These are phyloP conservation scores for Sclerotinia trifoliorum DNA, from an alignment of 2,329 filamentous ascomycete genomes.

Conservation along the genomic window DNA sequence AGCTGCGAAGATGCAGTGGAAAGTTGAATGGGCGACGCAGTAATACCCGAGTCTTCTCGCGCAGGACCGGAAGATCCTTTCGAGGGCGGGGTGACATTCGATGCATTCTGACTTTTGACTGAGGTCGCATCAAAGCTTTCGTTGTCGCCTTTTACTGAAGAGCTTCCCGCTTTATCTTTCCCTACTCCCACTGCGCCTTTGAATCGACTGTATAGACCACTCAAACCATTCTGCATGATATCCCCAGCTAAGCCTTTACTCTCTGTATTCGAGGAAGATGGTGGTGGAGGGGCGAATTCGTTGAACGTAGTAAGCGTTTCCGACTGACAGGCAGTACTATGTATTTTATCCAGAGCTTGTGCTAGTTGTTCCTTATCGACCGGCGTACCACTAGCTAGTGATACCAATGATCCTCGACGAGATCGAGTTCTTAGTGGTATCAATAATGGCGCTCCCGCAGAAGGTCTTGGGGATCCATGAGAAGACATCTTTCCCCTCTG, in stretches of 20 bases:
- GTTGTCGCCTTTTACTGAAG: constrained; percentile 43
- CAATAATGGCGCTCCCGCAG: constrained; percentile 28
- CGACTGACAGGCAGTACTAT: constrained; percentile 82
- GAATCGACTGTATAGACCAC: constrained; percentile 83
- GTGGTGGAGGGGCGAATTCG: constrained; percentile 75
- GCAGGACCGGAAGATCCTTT: constrained; percentile 46
- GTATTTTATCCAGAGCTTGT: constrained; percentile 80
- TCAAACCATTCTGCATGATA: constrained; percentile 79
- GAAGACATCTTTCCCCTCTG: constrained; percentile 35
- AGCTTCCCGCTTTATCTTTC: constrained; percentile 49
- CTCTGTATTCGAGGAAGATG: constrained; percentile 58
- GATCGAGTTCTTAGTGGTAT: constrained; percentile 34
- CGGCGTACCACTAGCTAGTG: constrained; percentile 49
- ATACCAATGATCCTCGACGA: constrained; percentile 49
- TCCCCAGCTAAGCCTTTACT: constrained; percentile 70
- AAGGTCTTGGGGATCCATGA: constrained; percentile 34
- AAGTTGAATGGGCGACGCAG: constrained; percentile 40
- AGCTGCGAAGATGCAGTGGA: constrained; percentile 38
- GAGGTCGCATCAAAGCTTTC: constrained; percentile 47
- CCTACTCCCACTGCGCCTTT: constrained; percentile 75
- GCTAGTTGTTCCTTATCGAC: constrained; percentile 73
- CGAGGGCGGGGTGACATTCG: constrained; percentile 43
- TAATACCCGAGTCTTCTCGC: constrained; percentile 42
- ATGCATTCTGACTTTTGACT: constrained; percentile 44
- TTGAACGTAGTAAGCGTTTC: constrained; percentile 89